Evolutionary conservation across 2,329 filamentous ascomycete species (phyloP), one percentile per base, ranked within the genome.

Genomic region (Volutella citrinella): DNA sequence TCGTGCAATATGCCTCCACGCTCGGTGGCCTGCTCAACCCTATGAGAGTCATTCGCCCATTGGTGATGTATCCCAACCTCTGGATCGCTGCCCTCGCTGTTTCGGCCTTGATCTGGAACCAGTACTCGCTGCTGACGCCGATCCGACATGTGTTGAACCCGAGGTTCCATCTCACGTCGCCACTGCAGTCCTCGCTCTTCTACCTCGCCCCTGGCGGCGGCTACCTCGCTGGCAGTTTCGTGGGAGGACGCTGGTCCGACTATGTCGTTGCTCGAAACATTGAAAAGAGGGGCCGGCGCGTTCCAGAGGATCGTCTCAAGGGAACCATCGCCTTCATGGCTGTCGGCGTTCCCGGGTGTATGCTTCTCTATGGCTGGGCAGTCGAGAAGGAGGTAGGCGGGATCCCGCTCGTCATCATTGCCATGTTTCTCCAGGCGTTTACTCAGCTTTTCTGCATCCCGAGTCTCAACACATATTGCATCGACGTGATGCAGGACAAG

Each of bases 61-160:
- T 87, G 8, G 85, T 82, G 56, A 68, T 72, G 12, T 85, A 86
- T 52, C 78, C 80, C 2, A 88, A 87, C 50, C 67, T 88, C 4
- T 64, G 84, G 11, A 67, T 82, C 35, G 72, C 74, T 33, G 62
- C 51, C 5, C 58, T 83, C 5, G 78, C 78, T 3, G 80, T 74
- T 27, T 74, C 72, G 1, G 70, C 74, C 10, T 64, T 90, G 1
- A 77, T 87, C 11, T 88, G 82, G 81, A 87, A 89, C 57, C 86
- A 88, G 65, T 74, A 72, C 43, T 61, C 60, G 19, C 54, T 74
- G n/a, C 57, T 74, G 4, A 84, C 82, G 0, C 78, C 78, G 0
- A 84, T 87, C 35, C 79, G 84, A 14, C 85, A 85, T 46, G 74
- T 87, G 5, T 66, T 89, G 10, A 87, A 88, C 49, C 84, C 84